Conservation (phyloP, 352 stramenopile genomes). For the Phytophthora pinifolia region DNA sequence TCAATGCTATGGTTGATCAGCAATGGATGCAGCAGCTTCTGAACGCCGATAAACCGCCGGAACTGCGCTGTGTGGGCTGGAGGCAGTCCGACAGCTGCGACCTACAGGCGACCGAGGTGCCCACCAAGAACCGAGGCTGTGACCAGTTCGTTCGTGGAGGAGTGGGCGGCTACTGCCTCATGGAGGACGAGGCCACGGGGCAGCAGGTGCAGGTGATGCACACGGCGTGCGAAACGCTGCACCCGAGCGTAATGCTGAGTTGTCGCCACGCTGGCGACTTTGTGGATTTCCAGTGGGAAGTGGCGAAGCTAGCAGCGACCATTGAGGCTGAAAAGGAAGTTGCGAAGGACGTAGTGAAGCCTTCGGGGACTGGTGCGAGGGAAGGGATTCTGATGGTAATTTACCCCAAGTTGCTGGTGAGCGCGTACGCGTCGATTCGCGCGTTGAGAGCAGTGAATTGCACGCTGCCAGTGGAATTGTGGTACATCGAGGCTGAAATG, state of each 20-base stretch:
- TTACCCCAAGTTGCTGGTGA: conserved; percentile 52
- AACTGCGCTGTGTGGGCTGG: conserved; percentile 49
- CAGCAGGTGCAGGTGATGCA: conserved; percentile 42
- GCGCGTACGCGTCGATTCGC: conserved; percentile 42
- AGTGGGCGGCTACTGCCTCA: conserved; percentile 50
- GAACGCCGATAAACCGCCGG: conserved; percentile 14
- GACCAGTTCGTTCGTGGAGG: conserved; percentile 38
- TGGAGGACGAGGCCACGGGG: conserved; percentile 36
- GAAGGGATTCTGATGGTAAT: conserved; percentile 58
- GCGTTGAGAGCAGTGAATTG: conserved; percentile 45
- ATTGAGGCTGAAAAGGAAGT: conserved; percentile 17
- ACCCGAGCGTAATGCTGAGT: conserved; percentile 38
- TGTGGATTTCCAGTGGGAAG: conserved; percentile 35
- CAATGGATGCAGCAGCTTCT: conserved; percentile 16
- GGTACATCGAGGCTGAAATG: conserved; percentile 51
- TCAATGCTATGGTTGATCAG: neutral
- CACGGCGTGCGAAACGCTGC: conserved; percentile 36
- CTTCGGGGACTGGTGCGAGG: neutral
- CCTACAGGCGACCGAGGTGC: conserved; percentile 23
- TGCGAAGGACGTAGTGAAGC: neutral
- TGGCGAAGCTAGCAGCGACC: conserved; percentile 12
- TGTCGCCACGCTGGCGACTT: conserved; percentile 51
- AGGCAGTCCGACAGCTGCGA: conserved; percentile 49
- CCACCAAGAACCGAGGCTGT: conserved; percentile 41
- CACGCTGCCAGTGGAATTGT: conserved; percentile 58